These are phyloP conservation scores for Paxillus involutus DNA, from an alignment of 768 basidiomycete genomes.

Conservation along the genomic window DNA sequence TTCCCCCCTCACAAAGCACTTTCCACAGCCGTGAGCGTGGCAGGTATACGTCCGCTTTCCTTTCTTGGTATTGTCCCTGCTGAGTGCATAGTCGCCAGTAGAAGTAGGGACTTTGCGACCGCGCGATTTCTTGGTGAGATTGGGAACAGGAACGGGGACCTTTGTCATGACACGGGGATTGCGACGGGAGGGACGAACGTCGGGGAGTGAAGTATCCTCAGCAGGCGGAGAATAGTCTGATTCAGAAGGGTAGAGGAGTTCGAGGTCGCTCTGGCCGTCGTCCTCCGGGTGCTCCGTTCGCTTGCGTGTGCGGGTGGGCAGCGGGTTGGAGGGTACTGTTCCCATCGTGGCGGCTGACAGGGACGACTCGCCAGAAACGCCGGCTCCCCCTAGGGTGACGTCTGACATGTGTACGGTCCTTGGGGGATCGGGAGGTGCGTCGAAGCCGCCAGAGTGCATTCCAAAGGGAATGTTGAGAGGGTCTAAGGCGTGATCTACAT, in stretches of 20 bases:
- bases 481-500: background rate
- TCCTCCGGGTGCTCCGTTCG: constrained; percentile 7
- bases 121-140: constrained; percentile 48
- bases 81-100: constrained; percentile 20
- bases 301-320: constrained; percentile 2
- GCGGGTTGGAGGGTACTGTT: background rate
- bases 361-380: background rate
- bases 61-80: constrained; percentile 32
- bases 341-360: background rate
- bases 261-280: constrained; percentile 19
- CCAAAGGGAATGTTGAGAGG: background rate
- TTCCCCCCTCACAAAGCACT: constrained; percentile 77
- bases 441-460: background rate
- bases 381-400: constrained; percentile 6
- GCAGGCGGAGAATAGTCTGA: constrained; percentile 20
- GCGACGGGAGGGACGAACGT: constrained; percentile 21
- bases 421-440: constrained; percentile 2
- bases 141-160: constrained; percentile 46
- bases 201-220: background rate
- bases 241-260: constrained; percentile 21
- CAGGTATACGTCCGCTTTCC: constrained; percentile 58
- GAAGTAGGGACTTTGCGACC: constrained; percentile 50
- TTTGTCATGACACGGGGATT: constrained; percentile 22
- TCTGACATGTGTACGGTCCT: constrained; percentile 26
- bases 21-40: constrained; percentile 68